Conservation (phyloP, 2,329 filamentous ascomycete genomes). For the Alternaria viburni region DNA sequence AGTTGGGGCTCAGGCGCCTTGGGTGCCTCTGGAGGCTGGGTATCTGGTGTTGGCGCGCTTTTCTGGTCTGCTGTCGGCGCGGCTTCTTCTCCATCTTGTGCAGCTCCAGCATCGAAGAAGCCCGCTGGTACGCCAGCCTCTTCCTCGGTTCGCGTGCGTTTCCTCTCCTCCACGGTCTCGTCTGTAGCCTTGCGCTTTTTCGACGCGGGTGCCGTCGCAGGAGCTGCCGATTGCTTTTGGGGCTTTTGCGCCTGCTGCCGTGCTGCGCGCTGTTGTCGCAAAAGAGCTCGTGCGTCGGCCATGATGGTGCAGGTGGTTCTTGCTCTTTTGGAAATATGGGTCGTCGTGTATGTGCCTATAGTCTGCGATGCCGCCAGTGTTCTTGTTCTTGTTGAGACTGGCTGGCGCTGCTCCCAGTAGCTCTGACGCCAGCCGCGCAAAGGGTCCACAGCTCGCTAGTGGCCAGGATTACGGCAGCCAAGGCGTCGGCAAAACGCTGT, state of each 20-base stretch:
- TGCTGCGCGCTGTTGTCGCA: constrained; percentile 48
- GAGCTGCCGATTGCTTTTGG: constrained; percentile 37
- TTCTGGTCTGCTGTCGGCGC: constrained; percentile 2
- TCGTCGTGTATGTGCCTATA: neutral
- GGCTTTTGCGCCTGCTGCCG: constrained; percentile 42
- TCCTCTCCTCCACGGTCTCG: constrained; percentile 37
- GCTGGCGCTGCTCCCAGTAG: constrained; percentile 1
- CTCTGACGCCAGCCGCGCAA: constrained; percentile 3
- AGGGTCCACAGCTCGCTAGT: constrained; percentile 8
- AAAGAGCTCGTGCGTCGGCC: constrained; percentile 48
- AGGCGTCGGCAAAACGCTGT: constrained; percentile 28
- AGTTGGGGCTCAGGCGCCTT: constrained; percentile 15
- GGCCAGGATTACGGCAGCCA: constrained; percentile 18
- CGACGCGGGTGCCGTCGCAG: constrained; percentile 36
- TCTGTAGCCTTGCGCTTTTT: constrained; percentile 47
- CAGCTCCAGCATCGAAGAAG: constrained; percentile 43
- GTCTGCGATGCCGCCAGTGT: neutral
- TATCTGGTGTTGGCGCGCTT: constrained; percentile 4
- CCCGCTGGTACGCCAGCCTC: constrained; percentile 41
- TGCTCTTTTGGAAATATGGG: neutral
- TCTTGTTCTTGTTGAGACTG: neutral
- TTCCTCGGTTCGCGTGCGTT: constrained; percentile 43
- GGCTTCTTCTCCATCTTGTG: constrained; percentile 13
- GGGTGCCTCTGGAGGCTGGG: constrained; percentile 10
- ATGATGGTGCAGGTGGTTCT: constrained; percentile 20